Conservation (phyloP, 805 yeast species). For the Zygosaccharomyces bisporus region DNA sequence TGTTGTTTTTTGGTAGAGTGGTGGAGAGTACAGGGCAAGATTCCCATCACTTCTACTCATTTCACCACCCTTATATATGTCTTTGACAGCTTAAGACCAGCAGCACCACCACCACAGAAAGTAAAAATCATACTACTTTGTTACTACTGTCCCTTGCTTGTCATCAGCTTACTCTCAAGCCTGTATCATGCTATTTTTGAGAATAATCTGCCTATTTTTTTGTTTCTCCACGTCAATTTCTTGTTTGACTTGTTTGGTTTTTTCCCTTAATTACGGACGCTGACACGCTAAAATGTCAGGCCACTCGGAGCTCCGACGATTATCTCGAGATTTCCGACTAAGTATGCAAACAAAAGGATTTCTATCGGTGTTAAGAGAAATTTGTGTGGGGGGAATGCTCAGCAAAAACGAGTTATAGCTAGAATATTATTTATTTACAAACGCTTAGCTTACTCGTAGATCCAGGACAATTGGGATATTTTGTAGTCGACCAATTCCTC, state of each 20-base stretch:
- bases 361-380: too few species aligned
- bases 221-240: neutral
- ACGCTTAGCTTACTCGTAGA: constrained; percentile 69
- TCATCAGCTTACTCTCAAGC: neutral
- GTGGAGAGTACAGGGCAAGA: too few species aligned
- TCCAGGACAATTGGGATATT: constrained; percentile 79
- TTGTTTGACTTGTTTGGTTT: neutral
- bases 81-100: neutral
- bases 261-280: constrained; percentile 1
- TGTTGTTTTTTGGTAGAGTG: neutral
- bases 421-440: constrained; percentile 6
- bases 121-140: neutral
- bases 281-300: neutral
- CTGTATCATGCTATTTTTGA: neutral
- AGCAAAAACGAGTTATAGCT: neutral
- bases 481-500: constrained; percentile 94
- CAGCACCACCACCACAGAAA: neutral
- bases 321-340: neutral
- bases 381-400: neutral
- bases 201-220: constrained; percentile 1
- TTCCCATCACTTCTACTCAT: neutral
- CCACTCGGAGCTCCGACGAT: constrained; percentile 1
- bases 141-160: too few species aligned
- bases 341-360: too few species aligned
- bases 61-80: neutral